Evolutionary conservation across 2,329 filamentous ascomycete genomes (phyloP).

Genomic region (Colletotrichum australisinense): DNA sequence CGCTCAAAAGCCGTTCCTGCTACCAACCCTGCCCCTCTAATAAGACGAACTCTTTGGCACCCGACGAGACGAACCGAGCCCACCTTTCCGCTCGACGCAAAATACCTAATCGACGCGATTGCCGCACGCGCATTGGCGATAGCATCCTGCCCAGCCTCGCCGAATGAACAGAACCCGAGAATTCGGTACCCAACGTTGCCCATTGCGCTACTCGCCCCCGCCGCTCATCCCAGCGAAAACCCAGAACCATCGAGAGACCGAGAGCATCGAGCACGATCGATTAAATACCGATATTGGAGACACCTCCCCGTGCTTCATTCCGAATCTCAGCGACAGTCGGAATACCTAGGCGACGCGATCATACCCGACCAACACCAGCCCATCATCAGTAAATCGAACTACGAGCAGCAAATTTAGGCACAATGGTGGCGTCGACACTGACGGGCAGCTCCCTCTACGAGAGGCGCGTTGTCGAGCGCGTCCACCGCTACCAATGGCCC

Average conservation of each 20-base stretch:
- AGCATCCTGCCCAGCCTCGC: slow-evolving; percentile 10
- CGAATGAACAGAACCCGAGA: background rate
- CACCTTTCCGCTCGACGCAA: background rate
- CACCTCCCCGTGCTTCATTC: background rate
- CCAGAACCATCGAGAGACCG: background rate
- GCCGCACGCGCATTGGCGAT: background rate
- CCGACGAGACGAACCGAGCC: background rate
- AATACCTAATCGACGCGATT: background rate
- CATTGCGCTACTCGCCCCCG: background rate
- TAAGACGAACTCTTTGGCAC: background rate
- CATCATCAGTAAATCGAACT: background rate
- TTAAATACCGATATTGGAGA: background rate
- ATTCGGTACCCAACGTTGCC: background rate
- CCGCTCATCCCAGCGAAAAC: too few species aligned
- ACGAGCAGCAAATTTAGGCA: background rate
- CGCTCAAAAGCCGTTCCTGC: background rate
- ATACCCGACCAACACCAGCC: background rate
- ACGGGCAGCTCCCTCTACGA: slow-evolving; percentile 57
- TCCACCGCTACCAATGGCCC: slow-evolving; percentile 76
- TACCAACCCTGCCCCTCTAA: slow-evolving; percentile 1
- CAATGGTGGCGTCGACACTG: slow-evolving; percentile 48
- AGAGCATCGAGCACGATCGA: background rate
- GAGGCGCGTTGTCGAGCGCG: slow-evolving; percentile 54
- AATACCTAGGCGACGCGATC: background rate
- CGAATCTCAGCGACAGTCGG: background rate